phyloP scores from a whole-genome alignment of 2,329 filamentous ascomycete species.

The Eutypa lata region DNA sequence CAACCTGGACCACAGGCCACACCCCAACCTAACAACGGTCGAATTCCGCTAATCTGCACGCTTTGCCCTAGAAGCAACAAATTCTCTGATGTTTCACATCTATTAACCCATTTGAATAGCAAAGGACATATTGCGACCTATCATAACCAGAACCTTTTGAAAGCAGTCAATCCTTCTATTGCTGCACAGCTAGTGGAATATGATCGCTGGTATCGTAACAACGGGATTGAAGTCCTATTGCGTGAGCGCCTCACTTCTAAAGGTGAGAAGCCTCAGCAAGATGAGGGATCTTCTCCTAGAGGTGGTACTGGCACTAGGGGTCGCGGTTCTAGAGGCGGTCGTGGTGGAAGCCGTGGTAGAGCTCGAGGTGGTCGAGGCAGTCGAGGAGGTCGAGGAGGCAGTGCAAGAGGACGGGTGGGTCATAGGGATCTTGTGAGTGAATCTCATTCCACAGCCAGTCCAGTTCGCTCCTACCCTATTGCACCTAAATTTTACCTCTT shows the following conservation, averaged over 20 bases:
- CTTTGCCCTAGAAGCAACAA: constrained; percentile 76
- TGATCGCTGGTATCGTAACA: constrained; percentile 81
- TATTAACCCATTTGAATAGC: constrained; percentile 87
- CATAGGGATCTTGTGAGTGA: neutral
- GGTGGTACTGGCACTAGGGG: constrained; percentile 21
- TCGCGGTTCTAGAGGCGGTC: constrained; percentile 1
- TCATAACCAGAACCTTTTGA: no score
- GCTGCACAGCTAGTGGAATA: no score
- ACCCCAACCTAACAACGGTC: no score
- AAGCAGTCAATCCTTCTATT: no score
- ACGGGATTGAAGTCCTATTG: constrained; percentile 70
- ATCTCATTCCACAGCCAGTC: neutral
- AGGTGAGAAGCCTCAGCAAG: constrained; percentile 56
- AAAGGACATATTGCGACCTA: constrained; percentile 77
- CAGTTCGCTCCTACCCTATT: no score
- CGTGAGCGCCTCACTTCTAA: constrained; percentile 74
- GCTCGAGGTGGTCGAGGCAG: constrained; percentile 8
- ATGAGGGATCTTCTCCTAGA: constrained; percentile 17
- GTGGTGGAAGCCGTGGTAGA: neutral
- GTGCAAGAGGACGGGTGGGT: constrained; percentile 12
- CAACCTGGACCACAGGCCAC: no score
- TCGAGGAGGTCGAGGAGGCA: constrained; percentile 14
- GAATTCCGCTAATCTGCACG: constrained; percentile 75
- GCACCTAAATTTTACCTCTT: no score
- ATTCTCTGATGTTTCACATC: constrained; percentile 88